Percentiles rank a stretch among this genome's conserved stretches.
Evolutionary conservation across 371 early-diverging fungal genomes (phyloP).

Genomic region (Massospora cicadina): DNA sequence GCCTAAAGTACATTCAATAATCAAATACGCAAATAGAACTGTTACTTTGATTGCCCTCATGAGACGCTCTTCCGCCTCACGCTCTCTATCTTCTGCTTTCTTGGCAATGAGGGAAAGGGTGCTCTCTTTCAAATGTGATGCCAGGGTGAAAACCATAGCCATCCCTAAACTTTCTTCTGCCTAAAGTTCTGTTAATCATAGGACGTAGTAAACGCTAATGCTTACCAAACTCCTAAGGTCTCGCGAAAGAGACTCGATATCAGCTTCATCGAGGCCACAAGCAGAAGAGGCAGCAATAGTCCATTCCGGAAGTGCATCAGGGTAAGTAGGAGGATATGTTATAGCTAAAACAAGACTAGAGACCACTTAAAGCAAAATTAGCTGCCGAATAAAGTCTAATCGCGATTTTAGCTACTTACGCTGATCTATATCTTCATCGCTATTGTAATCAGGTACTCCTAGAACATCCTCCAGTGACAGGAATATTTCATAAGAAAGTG

Average conservation of each 20-base stretch:
- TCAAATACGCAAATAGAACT: neutral
- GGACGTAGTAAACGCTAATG: neutral
- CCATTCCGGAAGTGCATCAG: conserved; percentile 62
- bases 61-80: conserved; percentile 32
- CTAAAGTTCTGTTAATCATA: conserved; percentile 14
- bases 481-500: conserved; percentile 11
- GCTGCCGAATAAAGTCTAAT: neutral
- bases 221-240: conserved; percentile 28
- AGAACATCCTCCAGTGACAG: conserved; percentile 12
- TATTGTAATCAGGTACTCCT: conserved; percentile 5
- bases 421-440: neutral
- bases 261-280: conserved; percentile 20
- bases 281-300: conserved; percentile 24
- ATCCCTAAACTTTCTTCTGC: conserved; percentile 70
- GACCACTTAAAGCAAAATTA: conserved; percentile 18
- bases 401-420: neutral
- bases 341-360: conserved; percentile 32
- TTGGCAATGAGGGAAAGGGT: conserved; percentile 38
- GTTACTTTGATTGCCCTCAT: conserved; percentile 47
- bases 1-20: conserved; percentile 16
- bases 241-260: conserved; percentile 24
- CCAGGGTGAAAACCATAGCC: conserved; percentile 83
- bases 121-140: conserved; percentile 51
- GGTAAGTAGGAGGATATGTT: conserved; percentile 70
- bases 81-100: conserved; percentile 28